Conservation (phyloP, 257 asterid species). For the Fraxinus pennsylvanica region DNA sequence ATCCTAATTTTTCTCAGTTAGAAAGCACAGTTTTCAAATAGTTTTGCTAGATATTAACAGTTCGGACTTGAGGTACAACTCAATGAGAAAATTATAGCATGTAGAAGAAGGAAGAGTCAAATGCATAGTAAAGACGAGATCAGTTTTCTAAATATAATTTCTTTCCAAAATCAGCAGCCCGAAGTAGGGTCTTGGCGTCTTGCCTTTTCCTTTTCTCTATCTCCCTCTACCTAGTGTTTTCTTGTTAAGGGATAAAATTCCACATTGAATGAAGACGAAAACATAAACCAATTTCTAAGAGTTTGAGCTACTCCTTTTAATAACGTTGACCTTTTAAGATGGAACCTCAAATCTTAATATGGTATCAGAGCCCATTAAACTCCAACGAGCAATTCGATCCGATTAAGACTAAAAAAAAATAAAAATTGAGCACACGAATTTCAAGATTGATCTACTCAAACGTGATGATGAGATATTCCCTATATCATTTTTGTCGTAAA, state of each 20-base stretch:
- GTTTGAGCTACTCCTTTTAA: too few relatives aligned
- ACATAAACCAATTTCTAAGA: too few relatives aligned
- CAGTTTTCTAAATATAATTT: not conserved
- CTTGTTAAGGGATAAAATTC: too few relatives aligned
- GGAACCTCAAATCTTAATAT: too few relatives aligned
- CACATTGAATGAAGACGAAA: too few relatives aligned
- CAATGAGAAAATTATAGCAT: not conserved
- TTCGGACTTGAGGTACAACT: not conserved
- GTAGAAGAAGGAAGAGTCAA: not conserved
- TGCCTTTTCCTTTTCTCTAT: not conserved
- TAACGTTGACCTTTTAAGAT: too few relatives aligned
- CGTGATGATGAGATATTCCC: constrained; percentile 93
- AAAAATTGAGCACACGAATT: too few relatives aligned
- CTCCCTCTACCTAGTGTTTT: constrained; percentile 2
- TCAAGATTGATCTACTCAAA: constrained; percentile 14
- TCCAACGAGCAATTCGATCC: too few relatives aligned
- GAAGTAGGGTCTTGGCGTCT: constrained; percentile 12
- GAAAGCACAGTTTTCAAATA: not conserved
- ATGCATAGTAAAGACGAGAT: not conserved
- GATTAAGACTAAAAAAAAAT: too few relatives aligned
- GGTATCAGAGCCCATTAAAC: too few relatives aligned
- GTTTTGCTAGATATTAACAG: not conserved
- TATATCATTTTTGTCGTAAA: constrained; percentile 89
- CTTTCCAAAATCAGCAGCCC: constrained; percentile 7
- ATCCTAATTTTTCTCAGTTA: not conserved